These are phyloP conservation scores for Triticum monococcum DNA, from an alignment of 176 grass and related monocot genomes.

Conservation along the genomic window DNA sequence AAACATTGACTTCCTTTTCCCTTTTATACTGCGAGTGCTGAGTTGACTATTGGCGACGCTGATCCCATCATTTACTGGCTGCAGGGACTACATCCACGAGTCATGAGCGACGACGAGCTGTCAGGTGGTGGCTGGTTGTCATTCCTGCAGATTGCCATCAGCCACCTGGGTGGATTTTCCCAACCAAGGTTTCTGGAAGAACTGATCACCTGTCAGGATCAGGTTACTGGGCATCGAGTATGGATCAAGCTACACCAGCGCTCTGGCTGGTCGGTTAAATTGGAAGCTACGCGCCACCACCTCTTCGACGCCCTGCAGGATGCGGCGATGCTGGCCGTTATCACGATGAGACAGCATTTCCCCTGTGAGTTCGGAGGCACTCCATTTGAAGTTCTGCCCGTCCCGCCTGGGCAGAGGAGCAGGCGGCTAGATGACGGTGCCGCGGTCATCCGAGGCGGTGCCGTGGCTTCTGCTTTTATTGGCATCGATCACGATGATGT, in stretches of 20 bases:
- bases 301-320: conserved; percentile 6
- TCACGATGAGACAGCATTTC: background rate
- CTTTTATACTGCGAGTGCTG: background rate
- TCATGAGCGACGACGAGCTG: background rate
- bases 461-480: background rate
- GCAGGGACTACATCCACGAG: background rate
- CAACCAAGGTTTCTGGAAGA: background rate
- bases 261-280: background rate
- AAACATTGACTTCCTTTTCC: background rate
- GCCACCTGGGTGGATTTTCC: background rate
- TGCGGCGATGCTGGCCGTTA: background rate
- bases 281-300: background rate
- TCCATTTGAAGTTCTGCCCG: background rate
- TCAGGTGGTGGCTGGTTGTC: background rate
- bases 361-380: background rate
- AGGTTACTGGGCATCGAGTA: background rate
- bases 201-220: background rate
- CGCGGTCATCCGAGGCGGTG: background rate
- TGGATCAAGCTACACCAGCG: background rate
- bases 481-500: background rate
- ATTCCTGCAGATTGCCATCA: background rate
- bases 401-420: background rate
- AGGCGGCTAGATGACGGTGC: background rate
- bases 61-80: background rate
- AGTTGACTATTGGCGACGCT: background rate